Evolutionary conservation across 2,329 filamentous ascomycete genomes (phyloP).

Genomic region (Fusarium oxysporum): DNA sequence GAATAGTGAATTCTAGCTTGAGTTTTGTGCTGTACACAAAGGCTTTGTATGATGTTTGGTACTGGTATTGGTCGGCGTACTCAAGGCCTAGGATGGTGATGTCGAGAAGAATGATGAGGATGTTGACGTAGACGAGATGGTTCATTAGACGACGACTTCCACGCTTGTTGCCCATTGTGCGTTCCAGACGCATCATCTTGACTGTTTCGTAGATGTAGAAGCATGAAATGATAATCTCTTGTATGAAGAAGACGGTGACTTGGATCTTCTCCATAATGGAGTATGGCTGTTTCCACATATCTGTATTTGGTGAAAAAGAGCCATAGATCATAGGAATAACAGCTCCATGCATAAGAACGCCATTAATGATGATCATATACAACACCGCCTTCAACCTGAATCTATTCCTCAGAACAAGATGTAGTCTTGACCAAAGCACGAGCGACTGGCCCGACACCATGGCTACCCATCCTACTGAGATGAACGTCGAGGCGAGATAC

Average conservation of each 20-base stretch:
- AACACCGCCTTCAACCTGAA: constrained; percentile 61
- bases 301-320: constrained; percentile 52
- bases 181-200: constrained; percentile 59
- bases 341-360: constrained; percentile 63
- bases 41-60: constrained; percentile 53
- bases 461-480: constrained; percentile 46
- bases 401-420: constrained; percentile 66
- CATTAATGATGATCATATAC: constrained; percentile 68
- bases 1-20: constrained; percentile 55
- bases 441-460: constrained; percentile 73
- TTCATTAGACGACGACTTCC: constrained; percentile 45
- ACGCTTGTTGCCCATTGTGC: constrained; percentile 41
- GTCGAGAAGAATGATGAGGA: constrained; percentile 60
- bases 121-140: constrained; percentile 60
- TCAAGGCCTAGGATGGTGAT: constrained; percentile 55
- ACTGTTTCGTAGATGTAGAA: constrained; percentile 66
- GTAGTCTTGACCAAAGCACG: constrained; percentile 72
- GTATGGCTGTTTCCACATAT: constrained; percentile 48
- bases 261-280: constrained; percentile 66
- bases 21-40: constrained; percentile 55
- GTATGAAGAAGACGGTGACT: constrained; percentile 66
- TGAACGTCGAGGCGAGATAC: constrained; percentile 39
- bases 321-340: constrained; percentile 68
- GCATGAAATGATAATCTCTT: constrained; percentile 65
- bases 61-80: constrained; percentile 51